Evolutionary conservation across 2,329 filamentous ascomycete genomes (phyloP).

Genomic region (Phaeophleospora eucalypticola): DNA sequence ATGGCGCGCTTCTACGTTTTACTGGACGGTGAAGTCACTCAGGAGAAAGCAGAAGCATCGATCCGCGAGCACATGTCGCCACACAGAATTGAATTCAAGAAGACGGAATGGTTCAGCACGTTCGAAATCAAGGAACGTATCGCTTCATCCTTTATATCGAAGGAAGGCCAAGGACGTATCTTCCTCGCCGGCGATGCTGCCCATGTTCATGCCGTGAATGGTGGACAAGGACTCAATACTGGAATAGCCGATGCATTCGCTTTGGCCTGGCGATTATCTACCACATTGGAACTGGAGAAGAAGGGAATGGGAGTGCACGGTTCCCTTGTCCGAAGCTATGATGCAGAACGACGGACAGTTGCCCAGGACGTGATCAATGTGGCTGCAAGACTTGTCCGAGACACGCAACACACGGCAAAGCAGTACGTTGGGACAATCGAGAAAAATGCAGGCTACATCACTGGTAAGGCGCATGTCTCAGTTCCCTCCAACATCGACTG

Average conservation of each 20-base stretch:
- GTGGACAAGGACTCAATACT: conserved; percentile 40
- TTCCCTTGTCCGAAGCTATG: conserved; percentile 6
- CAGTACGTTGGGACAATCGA: too few species aligned
- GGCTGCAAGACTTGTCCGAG: too few species aligned
- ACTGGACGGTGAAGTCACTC: conserved; percentile 11
- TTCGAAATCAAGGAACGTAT: conserved; percentile 11
- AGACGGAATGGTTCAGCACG: conserved; percentile 16
- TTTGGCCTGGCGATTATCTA: conserved; percentile 30
- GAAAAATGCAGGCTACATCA: too few species aligned
- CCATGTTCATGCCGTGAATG: conserved; percentile 34
- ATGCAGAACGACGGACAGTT: conserved; percentile 9
- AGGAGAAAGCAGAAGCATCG: conserved; percentile 9
- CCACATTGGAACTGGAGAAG: neutral
- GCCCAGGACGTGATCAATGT: conserved; percentile 13
- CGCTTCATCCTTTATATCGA: conserved; percentile 8
- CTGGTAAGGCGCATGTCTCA: too few species aligned
- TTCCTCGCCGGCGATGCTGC: conserved; percentile 36
- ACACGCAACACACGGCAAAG: too few species aligned
- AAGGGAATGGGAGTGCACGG: neutral
- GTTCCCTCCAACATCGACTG: too few species aligned
- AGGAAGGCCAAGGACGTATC: conserved; percentile 6
- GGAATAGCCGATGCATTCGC: conserved; percentile 36
- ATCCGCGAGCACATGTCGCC: conserved; percentile 9
- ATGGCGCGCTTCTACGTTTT: conserved; percentile 13
- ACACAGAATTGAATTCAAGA: too few species aligned